These are phyloP conservation scores for Yamadazyma akitaensis DNA, from an alignment of 805 yeast species.

Conservation along the genomic window DNA sequence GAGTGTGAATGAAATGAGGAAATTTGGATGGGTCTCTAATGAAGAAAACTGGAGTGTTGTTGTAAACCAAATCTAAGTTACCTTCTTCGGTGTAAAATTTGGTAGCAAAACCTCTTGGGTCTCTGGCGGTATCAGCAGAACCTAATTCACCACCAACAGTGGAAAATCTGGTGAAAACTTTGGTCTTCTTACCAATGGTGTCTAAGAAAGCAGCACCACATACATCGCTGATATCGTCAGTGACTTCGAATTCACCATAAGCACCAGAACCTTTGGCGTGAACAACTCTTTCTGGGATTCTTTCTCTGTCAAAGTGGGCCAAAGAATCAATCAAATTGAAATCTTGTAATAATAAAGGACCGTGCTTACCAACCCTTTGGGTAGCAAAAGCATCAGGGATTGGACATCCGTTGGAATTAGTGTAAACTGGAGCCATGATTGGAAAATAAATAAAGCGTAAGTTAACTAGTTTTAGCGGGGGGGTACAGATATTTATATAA, in stretches of 20 bases:
- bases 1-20: conserved; percentile 85
- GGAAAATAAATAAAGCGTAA: background rate
- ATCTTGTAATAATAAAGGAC: conserved; percentile 78
- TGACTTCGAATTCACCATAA: conserved; percentile 78
- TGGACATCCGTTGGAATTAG: conserved; percentile 74
- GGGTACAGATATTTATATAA: conserved; percentile 1
- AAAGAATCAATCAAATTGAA: conserved; percentile 73
- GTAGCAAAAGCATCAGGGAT: conserved; percentile 71
- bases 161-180: conserved; percentile 70
- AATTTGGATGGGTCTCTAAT: conserved; percentile 81
- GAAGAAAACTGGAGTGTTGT: conserved; percentile 83
- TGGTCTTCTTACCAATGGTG: conserved; percentile 75
- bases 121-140: conserved; percentile 78
- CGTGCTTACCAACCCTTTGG: conserved; percentile 68
- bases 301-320: conserved; percentile 87
- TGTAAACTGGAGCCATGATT: conserved; percentile 53
- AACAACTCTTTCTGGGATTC: conserved; percentile 88
- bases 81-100: conserved; percentile 83
- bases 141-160: conserved; percentile 86
- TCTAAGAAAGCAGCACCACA: conserved; percentile 68
- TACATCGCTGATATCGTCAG: conserved; percentile 75
- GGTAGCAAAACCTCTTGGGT: conserved; percentile 79
- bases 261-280: conserved; percentile 95
- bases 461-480: background rate
- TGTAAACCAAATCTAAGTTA: conserved; percentile 78